phyloP scores from a whole-genome alignment of 169 alveolate species.

The Plasmodium malariae region DNA sequence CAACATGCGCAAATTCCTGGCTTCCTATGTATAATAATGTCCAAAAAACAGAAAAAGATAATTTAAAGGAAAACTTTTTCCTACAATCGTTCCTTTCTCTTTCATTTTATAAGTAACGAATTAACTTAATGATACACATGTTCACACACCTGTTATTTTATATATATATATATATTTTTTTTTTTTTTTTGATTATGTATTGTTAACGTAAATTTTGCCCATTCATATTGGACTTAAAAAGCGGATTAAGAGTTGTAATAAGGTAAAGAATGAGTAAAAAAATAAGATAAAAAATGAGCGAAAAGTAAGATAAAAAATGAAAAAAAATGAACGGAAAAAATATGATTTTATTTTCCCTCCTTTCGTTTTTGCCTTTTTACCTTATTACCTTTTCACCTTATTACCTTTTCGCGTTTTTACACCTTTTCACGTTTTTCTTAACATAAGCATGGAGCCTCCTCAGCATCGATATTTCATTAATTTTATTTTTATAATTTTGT shows the following conservation, averaged over 20 bases:
- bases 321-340: no score
- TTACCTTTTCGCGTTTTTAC: no score
- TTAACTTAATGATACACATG: no score
- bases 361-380: no score
- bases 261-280: neutral
- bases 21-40: neutral
- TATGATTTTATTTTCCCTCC: no score
- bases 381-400: no score
- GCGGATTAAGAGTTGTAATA: neutral
- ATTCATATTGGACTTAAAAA: slow-evolving; percentile 3
- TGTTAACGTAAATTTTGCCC: neutral
- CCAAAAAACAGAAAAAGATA: neutral
- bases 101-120: neutral
- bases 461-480: neutral
- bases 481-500: no score
- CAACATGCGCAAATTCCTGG: neutral
- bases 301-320: neutral
- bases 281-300: neutral
- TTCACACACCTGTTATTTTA: no score
- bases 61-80: neutral
- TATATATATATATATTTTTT: neutral
- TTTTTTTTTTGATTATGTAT: neutral
- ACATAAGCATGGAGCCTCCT: no score
- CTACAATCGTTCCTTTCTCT: neutral
- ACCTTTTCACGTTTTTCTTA: no score